Evolutionary conservation across 352 stramenopile species (phyloP), one percentile per base, ranked within the genome.

Genomic region (Globisporangium rhizosaccharum): DNA sequence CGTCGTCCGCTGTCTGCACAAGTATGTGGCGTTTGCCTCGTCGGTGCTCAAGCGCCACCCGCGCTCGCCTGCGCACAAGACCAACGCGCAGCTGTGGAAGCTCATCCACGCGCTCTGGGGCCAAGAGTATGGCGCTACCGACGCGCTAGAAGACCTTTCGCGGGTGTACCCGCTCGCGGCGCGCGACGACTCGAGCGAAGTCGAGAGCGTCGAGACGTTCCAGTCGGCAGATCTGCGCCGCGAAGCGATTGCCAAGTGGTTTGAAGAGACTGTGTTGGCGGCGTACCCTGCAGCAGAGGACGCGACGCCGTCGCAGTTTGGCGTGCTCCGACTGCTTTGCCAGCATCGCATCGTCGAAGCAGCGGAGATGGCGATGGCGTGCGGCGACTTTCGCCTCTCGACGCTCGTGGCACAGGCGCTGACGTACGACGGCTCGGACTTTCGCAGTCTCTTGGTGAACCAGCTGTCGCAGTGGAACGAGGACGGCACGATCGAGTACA

Each of bases 241-340:
- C 18, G 79, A 90, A 56, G 79, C 79, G 0, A 85, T 90, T 18
- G 88, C 82, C 4, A 82, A 74, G 48, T 93, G 84, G 84, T 87
- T 93, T 56, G 82, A 91, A 62, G 55, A 62, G 26, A 76, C 80
- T 1, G 50, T 88, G 28, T 58, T 64, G 56, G 51, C 53, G 15
- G 55, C 52, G 28, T 61, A 63, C 53, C 55, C 59, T 62, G 44
- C 18, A 18, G 20, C 57, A 30, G 41, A 28, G 10, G 50, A 26
- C 23, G 57, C 15, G 33, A 26, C 47, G 18, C 60, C 73, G 20
- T 79, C 54, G 7, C 59, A 66, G 18, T 57, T 76, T 51, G 62
- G 53, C 20, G 68, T 86, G 23, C 61, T 86, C 2, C 62, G 53
- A 37, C 63, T 86, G 57, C 45, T 86, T 30, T 79, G 71, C 26